These are phyloP conservation scores for Umbilicaria muhlenbergii DNA, from an alignment of 495 filamentous ascomycete species.

Conservation along the genomic window DNA sequence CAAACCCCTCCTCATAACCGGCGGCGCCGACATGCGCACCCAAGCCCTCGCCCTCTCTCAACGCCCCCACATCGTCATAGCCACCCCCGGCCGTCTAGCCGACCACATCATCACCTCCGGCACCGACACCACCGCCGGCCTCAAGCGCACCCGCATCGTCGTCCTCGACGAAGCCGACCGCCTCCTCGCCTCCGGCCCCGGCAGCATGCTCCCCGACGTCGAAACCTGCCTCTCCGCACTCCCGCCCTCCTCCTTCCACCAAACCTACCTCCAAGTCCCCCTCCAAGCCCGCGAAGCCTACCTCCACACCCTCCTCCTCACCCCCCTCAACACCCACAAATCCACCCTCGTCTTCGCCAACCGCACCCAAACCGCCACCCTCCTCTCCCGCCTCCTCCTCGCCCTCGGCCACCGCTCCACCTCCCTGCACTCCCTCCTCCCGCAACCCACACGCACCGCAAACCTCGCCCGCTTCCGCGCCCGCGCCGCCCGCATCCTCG, in stretches of 20 bases:
- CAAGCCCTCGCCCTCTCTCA: slow-evolving; percentile 72
- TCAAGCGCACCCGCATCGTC: slow-evolving; percentile 64
- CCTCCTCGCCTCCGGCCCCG: slow-evolving; percentile 56
- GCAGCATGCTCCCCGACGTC: slow-evolving; percentile 86
- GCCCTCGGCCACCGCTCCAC: slow-evolving; percentile 81
- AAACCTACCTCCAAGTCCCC: slow-evolving; percentile 74
- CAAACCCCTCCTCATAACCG: slow-evolving; percentile 74
- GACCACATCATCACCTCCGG: slow-evolving; percentile 88
- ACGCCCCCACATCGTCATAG: slow-evolving; percentile 82
- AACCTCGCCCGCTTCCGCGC: slow-evolving; percentile 89
- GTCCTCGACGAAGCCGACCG: slow-evolving; percentile 96
- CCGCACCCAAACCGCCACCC: slow-evolving; percentile 71
- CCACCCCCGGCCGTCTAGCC: slow-evolving; percentile 84
- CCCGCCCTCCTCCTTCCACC: slow-evolving; percentile 53
- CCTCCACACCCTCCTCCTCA: slow-evolving; percentile 76
- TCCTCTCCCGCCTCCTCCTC: slow-evolving; percentile 72
- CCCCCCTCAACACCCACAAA: slow-evolving; percentile 53
- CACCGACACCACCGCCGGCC: slow-evolving; percentile 68
- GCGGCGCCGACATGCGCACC: slow-evolving; percentile 78
- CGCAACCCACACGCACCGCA: slow-evolving; percentile 64
- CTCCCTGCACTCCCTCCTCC: slow-evolving; percentile 70
- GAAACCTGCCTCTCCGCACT: slow-evolving; percentile 71
- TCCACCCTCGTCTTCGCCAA: slow-evolving; percentile 91
- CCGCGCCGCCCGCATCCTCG: slow-evolving; percentile 72
- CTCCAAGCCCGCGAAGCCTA: slow-evolving; percentile 87